Evolutionary conservation across 768 basidiomycete genomes (phyloP), one percentile per base, ranked within the genome.

Genomic region (Cytidiella melzeri): DNA sequence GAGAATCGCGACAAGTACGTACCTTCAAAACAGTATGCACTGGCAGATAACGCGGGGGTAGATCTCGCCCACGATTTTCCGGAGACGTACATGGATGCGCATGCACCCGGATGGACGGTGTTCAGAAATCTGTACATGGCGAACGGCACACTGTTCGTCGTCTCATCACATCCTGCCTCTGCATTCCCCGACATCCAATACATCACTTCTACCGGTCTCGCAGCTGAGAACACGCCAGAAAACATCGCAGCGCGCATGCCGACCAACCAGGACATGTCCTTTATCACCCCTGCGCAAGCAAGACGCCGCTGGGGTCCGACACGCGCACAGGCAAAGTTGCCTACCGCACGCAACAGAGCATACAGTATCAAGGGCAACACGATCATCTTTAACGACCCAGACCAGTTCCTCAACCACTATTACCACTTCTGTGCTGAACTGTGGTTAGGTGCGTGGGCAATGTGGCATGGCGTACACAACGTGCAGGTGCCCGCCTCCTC

Each of bases 361-460:
- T 82, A 75, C 71, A 71, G 77, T 12, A 76, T 92, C 30, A 75
- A 80, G 38, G 87, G 88, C 2, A 84, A 83, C 60, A 87, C 88
- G 15, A 85, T 87, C 48, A 59, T 71, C 30, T 72, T 83, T 58
- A 86, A 86, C 61, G 87, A 88, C 52, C 84, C 87, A 0, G 49
- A 63, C 1, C 86, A 89, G 59, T 87, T 92, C 73, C 73, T 92
- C n/a, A 69, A 73, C 41, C 91, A 92, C 62, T 92, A 91, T 64
- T 92, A 92, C 65, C 91, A 92, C 66, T 83, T 89, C 51, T 85
- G 84, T 26, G 91, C 85, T 0, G 91, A 93, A 61, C 78, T 89
- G 41, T 68, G 89, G 49, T 69, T 92, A 26, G 90, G 89, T 26
- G 67, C 77, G 3, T 88, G 87, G 75, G 77, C 86, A 1, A 77